phyloP scores from a whole-genome alignment of 2,329 filamentous ascomycete species.

The Beauveria caledonica region DNA sequence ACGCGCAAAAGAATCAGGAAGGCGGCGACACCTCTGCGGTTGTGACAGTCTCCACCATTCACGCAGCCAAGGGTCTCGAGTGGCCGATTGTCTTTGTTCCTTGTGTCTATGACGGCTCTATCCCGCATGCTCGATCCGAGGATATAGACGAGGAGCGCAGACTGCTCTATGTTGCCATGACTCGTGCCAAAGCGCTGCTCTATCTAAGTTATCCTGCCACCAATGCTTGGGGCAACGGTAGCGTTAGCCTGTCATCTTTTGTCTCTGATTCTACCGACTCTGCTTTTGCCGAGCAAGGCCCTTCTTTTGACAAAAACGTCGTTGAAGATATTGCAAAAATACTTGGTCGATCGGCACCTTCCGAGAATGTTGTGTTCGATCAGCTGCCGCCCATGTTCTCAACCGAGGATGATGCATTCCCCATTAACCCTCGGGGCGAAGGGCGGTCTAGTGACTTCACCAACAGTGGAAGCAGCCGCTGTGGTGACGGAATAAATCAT shows the following conservation, averaged over 20 bases:
- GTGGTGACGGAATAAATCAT: slow-evolving; percentile 14
- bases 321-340: slow-evolving; percentile 64
- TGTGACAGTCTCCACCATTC: slow-evolving; percentile 91
- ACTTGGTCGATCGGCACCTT: slow-evolving; percentile 53
- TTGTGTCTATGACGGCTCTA: slow-evolving; percentile 79
- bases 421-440: slow-evolving; percentile 49
- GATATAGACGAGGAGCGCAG: slow-evolving; percentile 82
- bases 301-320: slow-evolving; percentile 55
- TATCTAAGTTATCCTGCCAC: slow-evolving; percentile 76
- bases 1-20: slow-evolving; percentile 58
- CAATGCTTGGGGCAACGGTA: slow-evolving; percentile 48
- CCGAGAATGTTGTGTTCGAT: slow-evolving; percentile 44
- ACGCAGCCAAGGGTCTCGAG: slow-evolving; percentile 90
- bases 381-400: slow-evolving; percentile 44
- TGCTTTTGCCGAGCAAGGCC: slow-evolving; percentile 52
- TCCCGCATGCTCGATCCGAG: slow-evolving; percentile 80
- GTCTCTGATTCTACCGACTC: slow-evolving; percentile 41
- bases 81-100: slow-evolving; percentile 96
- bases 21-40: slow-evolving; percentile 49
- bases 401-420: slow-evolving; percentile 60
- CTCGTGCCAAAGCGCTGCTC: slow-evolving; percentile 74
- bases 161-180: slow-evolving; percentile 94
- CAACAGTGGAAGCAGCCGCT: slow-evolving; percentile 20
- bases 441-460: slow-evolving; percentile 15
- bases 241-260: slow-evolving; percentile 65